phyloP scores from a whole-genome alignment of 352 stramenopile species.

The Globisporangium perplexum region DNA sequence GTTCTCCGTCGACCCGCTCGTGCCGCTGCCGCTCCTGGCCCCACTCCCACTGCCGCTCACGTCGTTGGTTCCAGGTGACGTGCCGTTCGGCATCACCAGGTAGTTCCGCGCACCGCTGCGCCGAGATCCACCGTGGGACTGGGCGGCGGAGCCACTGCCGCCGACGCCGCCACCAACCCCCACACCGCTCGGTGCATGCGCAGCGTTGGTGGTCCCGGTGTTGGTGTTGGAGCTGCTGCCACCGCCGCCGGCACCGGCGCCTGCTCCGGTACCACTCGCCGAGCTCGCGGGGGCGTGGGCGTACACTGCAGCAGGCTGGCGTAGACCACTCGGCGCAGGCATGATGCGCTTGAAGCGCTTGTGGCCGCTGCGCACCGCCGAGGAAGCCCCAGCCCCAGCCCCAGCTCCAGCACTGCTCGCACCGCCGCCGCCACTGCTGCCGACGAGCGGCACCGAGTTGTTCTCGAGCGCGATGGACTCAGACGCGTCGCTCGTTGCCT shows the following conservation, averaged over 20 bases:
- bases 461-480: slow-evolving; percentile 26
- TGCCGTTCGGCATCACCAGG: slow-evolving; percentile 12
- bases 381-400: slow-evolving; percentile 15
- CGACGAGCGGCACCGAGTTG: slow-evolving; percentile 3
- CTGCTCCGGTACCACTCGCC: background rate
- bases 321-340: slow-evolving; percentile 9
- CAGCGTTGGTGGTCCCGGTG: background rate
- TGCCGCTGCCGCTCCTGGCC: slow-evolving; percentile 16
- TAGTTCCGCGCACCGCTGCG: slow-evolving; percentile 6
- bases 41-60: slow-evolving; percentile 16
- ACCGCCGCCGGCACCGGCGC: background rate
- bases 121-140: background rate
- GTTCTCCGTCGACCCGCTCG: slow-evolving; percentile 54
- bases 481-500: slow-evolving; percentile 53
- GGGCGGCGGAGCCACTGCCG: background rate
- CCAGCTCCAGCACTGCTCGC: background rate
- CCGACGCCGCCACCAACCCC: background rate
- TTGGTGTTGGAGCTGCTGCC: slow-evolving; percentile 4
- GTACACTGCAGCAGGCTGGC: background rate
- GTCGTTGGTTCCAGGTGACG: slow-evolving; percentile 22
- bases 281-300: slow-evolving; percentile 4
- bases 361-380: slow-evolving; percentile 23
- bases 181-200: background rate
- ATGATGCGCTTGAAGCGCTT: slow-evolving; percentile 65
- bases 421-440: background rate